Conservation (phyloP, 2,329 filamentous ascomycete species). For the Simplicillium aogashimaense region DNA sequence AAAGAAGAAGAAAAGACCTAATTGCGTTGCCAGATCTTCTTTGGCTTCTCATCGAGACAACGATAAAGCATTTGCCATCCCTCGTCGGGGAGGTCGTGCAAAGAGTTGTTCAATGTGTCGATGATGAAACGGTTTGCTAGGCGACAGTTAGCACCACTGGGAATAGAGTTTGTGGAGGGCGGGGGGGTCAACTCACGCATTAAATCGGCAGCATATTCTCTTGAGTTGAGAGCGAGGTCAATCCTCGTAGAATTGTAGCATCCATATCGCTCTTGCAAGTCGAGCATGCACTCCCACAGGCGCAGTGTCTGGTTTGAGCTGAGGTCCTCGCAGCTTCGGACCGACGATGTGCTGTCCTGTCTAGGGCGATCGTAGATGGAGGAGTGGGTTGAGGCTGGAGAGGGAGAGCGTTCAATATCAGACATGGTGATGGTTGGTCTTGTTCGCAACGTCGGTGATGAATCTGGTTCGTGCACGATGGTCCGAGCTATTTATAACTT, state of each 20-base stretch:
- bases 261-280: conserved; percentile 33
- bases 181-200: conserved; percentile 25
- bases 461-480: no score
- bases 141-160: conserved; percentile 1
- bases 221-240: conserved; percentile 32
- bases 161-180: conserved; percentile 14
- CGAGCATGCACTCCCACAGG: conserved; percentile 38
- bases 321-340: conserved; percentile 21
- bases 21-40: no score
- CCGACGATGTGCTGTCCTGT: conserved; percentile 9
- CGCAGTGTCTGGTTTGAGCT: conserved; percentile 27
- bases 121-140: conserved; percentile 29
- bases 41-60: conserved; percentile 12
- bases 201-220: conserved; percentile 25
- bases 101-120: conserved; percentile 26
- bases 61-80: conserved; percentile 24
- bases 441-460: no score
- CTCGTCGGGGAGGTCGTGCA: conserved; percentile 24
- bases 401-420: no score
- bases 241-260: conserved; percentile 41
- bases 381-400: no score
- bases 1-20: no score
- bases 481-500: no score
- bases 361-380: background rate
- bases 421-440: no score